Conservation (phyloP, 1,284 basidiomycete genomes). For the Puccinia novopanici region DNA sequence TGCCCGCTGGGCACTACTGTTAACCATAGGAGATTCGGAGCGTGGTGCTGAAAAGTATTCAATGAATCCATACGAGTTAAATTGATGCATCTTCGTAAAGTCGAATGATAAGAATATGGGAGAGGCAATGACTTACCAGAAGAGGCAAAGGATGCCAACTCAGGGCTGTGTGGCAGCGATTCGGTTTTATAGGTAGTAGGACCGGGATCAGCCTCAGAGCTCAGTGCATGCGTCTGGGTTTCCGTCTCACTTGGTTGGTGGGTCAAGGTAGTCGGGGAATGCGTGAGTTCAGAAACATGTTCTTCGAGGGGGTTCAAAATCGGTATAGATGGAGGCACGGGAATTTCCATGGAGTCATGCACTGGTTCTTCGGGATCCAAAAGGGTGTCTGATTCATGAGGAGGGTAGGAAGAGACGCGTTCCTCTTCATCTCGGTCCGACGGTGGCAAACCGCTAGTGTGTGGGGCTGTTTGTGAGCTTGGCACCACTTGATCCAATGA, state of each 20-base stretch:
- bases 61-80: neutral
- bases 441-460: neutral
- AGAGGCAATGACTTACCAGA: neutral
- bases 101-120: neutral
- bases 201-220: neutral
- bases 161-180: neutral
- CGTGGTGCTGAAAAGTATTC: neutral
- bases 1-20: neutral
- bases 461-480: neutral
- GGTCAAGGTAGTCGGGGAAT: neutral
- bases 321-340: neutral
- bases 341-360: neutral
- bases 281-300: neutral
- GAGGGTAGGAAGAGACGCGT: neutral
- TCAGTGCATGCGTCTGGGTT: neutral
- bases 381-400: neutral
- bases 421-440: neutral
- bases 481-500: neutral
- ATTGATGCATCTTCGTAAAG: neutral
- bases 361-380: neutral
- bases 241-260: neutral
- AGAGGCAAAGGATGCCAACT: neutral
- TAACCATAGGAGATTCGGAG: neutral
- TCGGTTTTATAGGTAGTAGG: neutral
- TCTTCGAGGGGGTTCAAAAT: neutral